These are phyloP conservation scores for Amesomyces nigricolor DNA, from an alignment of 2,329 filamentous ascomycete species.

Conservation along the genomic window DNA sequence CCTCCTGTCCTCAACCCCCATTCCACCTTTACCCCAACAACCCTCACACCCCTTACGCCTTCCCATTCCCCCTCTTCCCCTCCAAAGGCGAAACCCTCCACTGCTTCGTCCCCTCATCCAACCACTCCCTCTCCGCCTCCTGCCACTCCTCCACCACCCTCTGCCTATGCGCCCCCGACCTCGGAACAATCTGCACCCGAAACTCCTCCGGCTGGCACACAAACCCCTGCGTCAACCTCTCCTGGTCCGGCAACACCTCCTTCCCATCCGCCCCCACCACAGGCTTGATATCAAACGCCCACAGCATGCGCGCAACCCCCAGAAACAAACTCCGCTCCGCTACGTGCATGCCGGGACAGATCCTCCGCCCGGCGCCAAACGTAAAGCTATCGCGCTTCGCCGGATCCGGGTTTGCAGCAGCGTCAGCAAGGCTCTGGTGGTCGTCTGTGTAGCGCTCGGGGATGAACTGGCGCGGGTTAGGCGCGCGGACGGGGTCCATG, in stretches of 20 bases:
- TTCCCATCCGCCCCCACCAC: slow-evolving; percentile 29
- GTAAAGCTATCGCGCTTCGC: slow-evolving; percentile 46
- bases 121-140: slow-evolving; percentile 22
- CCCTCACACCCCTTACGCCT: neutral
- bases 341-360: slow-evolving; percentile 54
- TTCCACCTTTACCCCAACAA: neutral
- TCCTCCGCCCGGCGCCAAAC: slow-evolving; percentile 51
- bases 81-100: slow-evolving; percentile 21
- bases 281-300: slow-evolving; percentile 36
- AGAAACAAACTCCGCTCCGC: slow-evolving; percentile 45
- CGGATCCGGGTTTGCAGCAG: slow-evolving; percentile 28
- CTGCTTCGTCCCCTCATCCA: slow-evolving; percentile 27
- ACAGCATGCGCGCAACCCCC: slow-evolving; percentile 42
- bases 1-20: neutral
- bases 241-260: slow-evolving; percentile 34
- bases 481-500: slow-evolving; percentile 39
- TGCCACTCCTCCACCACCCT: slow-evolving; percentile 25
- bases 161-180: slow-evolving; percentile 30
- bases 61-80: neutral
- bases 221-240: slow-evolving; percentile 38
- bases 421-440: slow-evolving; percentile 24
- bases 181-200: slow-evolving; percentile 32
- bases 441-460: slow-evolving; percentile 36
- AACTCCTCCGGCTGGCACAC: slow-evolving; percentile 40
- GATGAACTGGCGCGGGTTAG: slow-evolving; percentile 39